These are phyloP conservation scores for Olyra latifolia DNA, from an alignment of 176 grass and related monocot genomes.

Conservation along the genomic window DNA sequence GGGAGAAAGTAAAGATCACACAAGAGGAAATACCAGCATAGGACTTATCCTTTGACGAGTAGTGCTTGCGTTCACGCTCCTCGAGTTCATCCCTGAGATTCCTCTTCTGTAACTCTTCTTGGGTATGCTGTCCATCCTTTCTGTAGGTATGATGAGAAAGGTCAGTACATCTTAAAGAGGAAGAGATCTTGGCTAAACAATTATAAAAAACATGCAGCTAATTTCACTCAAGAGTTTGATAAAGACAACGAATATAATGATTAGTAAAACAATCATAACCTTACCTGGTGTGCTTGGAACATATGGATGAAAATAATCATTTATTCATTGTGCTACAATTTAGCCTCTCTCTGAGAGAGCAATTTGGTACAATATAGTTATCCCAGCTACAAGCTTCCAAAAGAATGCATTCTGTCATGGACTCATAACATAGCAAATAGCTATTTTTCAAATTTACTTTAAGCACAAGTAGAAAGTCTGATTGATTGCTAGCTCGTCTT, in stretches of 20 bases:
- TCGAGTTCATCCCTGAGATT: conserved; percentile 90
- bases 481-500: background rate
- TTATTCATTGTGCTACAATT: background rate
- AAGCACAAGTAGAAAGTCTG: background rate
- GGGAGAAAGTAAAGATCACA: background rate
- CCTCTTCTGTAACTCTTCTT: conserved; percentile 94
- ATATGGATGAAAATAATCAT: too few relatives aligned
- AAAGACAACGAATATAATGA: background rate
- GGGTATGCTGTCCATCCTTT: conserved; percentile 91
- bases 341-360: too few relatives aligned
- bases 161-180: background rate
- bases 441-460: background rate
- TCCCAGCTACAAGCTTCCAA: background rate
- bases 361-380: background rate
- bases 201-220: background rate
- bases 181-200: background rate
- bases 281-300: too few relatives aligned
- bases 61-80: conserved; percentile 88
- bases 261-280: background rate
- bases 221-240: background rate
- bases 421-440: background rate
- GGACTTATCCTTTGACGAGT: conserved; percentile 87
- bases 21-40: conserved; percentile 56
- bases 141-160: conserved; percentile 36
- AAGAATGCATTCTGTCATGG: background rate